Evolutionary conservation across 73 alveolate genomes (phyloP), one percentile per base, ranked within the genome.

Genomic region (Stentor roeselii): DNA sequence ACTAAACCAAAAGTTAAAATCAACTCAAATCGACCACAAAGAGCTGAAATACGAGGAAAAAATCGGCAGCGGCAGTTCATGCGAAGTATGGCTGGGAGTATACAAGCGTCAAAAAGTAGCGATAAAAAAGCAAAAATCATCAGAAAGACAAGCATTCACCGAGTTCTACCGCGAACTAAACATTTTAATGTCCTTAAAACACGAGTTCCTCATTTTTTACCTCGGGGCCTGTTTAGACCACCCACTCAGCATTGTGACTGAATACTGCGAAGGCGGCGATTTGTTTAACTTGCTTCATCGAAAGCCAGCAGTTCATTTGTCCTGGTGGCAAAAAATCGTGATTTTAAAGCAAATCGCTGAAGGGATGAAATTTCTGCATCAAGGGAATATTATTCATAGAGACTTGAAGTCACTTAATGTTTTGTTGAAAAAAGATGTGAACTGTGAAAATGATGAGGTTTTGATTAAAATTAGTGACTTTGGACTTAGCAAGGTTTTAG

Each of bases 91-190:
- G 83, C 84, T 84, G 59, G 99, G 98, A 0, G 78, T 87, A 31
- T 95, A 92, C 84, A 89, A 92, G 82, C 96, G 93, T 42, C 90
- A 92, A 0, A 95, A 89, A 76, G 98, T 95, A 3, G 99, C 99
- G 15, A 90, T 93, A 3, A 95, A 95, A 84, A 90, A 93, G 87
- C 78, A 92, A 32, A 85, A 87, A 75, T 67, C 83, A 74, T 14
- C 75, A 3, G 88, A 78, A 36, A 78, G 87, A 27, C 78, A 88
- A 41, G 14, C 41, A 21, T 88, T 86, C 42, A 74, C 42, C n/a
- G 98, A 95, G 84, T 94, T 94, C 86, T 83, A 87, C 83, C 82
- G 98, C 75, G 99, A 94, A 82, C 95, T 94, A 60, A 78, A 84
- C 77, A 85, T 96, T 35, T 82, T 94, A 74, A 80, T 80, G 15